A percentile compares a stretch with the other conserved stretches of the same genome.
These are phyloP conservation scores for Salix exigua DNA, from an alignment of 345 rosid species.

Conservation along the genomic window DNA sequence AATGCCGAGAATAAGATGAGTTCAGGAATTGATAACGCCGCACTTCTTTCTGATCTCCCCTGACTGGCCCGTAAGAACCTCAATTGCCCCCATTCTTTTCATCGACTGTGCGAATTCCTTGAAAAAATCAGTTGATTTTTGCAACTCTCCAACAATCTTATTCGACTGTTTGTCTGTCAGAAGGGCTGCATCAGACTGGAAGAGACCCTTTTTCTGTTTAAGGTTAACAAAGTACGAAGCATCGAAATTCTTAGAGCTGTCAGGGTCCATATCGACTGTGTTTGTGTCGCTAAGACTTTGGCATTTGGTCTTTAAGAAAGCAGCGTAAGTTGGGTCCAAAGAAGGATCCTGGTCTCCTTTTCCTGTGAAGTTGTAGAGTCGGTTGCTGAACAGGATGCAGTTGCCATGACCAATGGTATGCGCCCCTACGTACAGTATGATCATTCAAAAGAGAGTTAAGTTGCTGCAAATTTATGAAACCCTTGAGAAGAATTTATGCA, in stretches of 20 bases:
- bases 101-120: not conserved
- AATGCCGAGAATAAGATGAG: not conserved
- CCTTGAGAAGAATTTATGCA: too few species aligned
- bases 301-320: constrained; percentile 39
- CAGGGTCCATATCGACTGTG: constrained; percentile 46
- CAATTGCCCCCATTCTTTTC: not conserved
- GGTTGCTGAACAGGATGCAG: constrained; percentile 35
- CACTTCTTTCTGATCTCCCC: not conserved
- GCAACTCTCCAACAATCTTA: not conserved
- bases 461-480: too few species aligned
- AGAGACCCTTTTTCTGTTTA: constrained; percentile 39
- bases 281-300: constrained; percentile 13
- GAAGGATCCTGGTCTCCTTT: constrained; percentile 51
- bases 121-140: not conserved
- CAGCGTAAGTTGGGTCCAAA: constrained; percentile 35
- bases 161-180: constrained; percentile 8
- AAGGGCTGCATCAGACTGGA: constrained; percentile 41
- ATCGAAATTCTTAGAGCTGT: constrained; percentile 40
- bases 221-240: constrained; percentile 34
- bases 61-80: not conserved
- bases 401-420: constrained; percentile 53
- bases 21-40: not conserved
- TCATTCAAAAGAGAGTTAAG: too few species aligned
- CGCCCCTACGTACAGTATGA: constrained; percentile 29
- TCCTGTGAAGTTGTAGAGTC: constrained; percentile 64